A percentile compares a stretch with the other conserved stretches of the same genome.
Evolutionary conservation across 352 stramenopile genomes (phyloP).

Genomic region (Phytophthora sansomeana): DNA sequence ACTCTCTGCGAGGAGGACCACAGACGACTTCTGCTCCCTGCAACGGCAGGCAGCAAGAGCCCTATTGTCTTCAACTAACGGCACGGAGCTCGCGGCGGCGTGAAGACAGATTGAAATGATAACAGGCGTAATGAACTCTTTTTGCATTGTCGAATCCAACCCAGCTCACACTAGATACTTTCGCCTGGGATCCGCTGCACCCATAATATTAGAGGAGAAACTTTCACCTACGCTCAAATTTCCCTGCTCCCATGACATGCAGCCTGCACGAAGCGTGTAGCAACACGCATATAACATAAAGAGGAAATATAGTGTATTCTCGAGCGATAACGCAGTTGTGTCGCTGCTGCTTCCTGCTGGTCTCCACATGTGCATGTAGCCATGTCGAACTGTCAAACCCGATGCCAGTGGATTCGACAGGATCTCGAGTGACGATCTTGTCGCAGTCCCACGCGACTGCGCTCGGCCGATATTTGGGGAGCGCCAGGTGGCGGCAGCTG

Average conservation of each 20-base stretch:
- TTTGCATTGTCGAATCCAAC: neutral
- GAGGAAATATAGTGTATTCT: too few relatives aligned
- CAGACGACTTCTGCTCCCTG: constrained; percentile 24
- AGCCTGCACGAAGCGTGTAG: constrained; percentile 6
- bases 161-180: neutral
- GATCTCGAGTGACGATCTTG: constrained; percentile 11
- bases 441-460: constrained; percentile 20
- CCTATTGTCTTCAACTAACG: constrained; percentile 5
- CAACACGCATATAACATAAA: too few relatives aligned
- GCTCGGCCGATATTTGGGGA: constrained; percentile 15
- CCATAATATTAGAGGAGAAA: neutral
- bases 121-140: neutral
- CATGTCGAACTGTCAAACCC: constrained; percentile 20
- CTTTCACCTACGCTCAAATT: neutral
- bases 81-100: constrained; percentile 11
- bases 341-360: too few relatives aligned
- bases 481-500: constrained; percentile 8
- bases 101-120: constrained; percentile 6
- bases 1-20: constrained; percentile 26
- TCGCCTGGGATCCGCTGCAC: neutral
- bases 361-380: constrained; percentile 9
- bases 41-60: constrained; percentile 17
- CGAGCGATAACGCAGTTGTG: too few relatives aligned
- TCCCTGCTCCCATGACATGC: neutral
- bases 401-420: neutral